These are phyloP conservation scores for Hypoxylon rubiginosum DNA, from an alignment of 2,329 filamentous ascomycete genomes.

Conservation along the genomic window DNA sequence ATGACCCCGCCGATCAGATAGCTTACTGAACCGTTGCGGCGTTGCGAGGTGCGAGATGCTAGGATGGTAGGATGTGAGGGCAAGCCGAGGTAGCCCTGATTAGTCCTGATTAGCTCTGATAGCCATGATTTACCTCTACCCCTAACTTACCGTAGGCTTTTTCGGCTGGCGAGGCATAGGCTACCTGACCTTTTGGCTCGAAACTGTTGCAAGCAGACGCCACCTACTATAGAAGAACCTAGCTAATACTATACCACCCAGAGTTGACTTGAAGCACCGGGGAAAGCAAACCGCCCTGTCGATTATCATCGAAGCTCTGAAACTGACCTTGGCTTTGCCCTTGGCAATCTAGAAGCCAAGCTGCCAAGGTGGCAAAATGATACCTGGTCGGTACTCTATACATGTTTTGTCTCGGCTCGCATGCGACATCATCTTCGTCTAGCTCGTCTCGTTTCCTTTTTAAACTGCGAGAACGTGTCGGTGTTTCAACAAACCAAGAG, in stretches of 20 bases:
- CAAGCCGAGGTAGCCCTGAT: constrained; percentile 1
- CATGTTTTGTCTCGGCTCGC: neutral
- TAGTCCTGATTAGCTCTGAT: too few relatives aligned
- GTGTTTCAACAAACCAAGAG: constrained; percentile 8
- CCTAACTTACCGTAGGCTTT: neutral
- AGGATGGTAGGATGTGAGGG: neutral
- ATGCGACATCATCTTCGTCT: too few relatives aligned
- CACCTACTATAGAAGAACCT: neutral
- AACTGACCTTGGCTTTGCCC: neutral
- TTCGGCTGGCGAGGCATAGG: neutral
- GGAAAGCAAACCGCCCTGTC: neutral
- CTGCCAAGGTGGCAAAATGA: constrained; percentile 3
- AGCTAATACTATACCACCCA: neutral
- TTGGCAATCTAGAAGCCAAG: constrained; percentile 1
- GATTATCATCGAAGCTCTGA: neutral
- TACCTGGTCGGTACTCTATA: neutral
- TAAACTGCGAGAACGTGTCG: neutral
- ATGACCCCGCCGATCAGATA: constrained; percentile 38
- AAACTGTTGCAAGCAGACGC: neutral
- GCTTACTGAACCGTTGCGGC: constrained; percentile 2
- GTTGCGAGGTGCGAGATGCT: neutral
- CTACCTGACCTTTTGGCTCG: neutral
- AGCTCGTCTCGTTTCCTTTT: constrained; percentile 1
- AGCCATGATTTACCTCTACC: too few relatives aligned
- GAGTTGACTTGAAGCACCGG: neutral